Evolutionary conservation across 345 rosid species (phyloP).

Genomic region (Sonneratia alba): DNA sequence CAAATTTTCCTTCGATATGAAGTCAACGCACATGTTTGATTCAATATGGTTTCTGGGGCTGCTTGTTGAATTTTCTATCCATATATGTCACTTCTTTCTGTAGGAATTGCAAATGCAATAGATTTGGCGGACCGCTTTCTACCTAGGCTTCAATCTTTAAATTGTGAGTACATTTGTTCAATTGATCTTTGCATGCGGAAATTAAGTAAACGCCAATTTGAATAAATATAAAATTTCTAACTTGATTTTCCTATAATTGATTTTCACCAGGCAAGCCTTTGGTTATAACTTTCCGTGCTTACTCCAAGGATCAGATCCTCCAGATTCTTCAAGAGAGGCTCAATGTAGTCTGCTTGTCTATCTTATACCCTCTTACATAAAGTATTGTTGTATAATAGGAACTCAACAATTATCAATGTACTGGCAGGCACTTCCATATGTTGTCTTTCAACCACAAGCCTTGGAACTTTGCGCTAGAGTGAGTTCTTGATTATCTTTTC

Average conservation of each 20-base stretch:
- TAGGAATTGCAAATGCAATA: constrained; percentile 90
- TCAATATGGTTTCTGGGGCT: neutral
- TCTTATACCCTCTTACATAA: neutral
- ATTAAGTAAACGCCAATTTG: neutral
- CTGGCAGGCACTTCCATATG: constrained; percentile 49
- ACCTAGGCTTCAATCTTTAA: constrained; percentile 64
- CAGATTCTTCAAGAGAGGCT: constrained; percentile 76
- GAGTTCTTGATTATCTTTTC: constrained; percentile 18
- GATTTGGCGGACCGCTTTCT: constrained; percentile 91
- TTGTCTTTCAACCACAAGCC: constrained; percentile 65
- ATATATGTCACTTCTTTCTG: constrained; percentile 7
- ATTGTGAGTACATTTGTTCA: constrained; percentile 42
- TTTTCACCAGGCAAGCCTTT: constrained; percentile 57
- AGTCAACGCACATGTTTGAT: neutral
- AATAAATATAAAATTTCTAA: neutral
- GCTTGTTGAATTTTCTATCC: neutral
- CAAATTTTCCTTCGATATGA: neutral
- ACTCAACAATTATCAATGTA: neutral
- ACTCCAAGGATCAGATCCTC: constrained; percentile 69
- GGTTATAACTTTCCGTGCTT: constrained; percentile 72
- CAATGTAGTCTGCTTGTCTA: constrained; percentile 28
- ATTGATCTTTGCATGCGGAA: neutral
- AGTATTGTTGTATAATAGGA: neutral
- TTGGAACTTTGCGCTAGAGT: constrained; percentile 95
- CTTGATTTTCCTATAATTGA: neutral